Evolutionary conservation across 352 stramenopile genomes (phyloP).

Genomic region (Phytophthora vignae): DNA sequence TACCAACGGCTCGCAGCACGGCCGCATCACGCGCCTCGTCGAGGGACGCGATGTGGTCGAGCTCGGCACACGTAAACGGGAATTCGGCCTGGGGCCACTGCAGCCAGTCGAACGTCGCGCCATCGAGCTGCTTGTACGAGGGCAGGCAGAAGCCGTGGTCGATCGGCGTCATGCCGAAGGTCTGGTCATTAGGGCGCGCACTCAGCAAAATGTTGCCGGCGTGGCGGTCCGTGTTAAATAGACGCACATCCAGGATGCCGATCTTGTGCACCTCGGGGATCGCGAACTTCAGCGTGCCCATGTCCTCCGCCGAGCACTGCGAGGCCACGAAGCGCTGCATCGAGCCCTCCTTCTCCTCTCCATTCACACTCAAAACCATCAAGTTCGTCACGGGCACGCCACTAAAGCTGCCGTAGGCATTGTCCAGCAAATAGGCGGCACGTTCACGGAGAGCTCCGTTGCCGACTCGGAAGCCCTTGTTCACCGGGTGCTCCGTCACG

Average conservation of each 20-base stretch:
- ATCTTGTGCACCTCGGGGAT: conserved; percentile 91
- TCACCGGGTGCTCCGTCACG: conserved; percentile 80
- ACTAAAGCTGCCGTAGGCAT: conserved; percentile 82
- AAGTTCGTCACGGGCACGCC: conserved; percentile 85
- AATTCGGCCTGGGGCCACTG: conserved; percentile 90
- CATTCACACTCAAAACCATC: conserved; percentile 68
- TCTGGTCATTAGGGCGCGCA: conserved; percentile 58
- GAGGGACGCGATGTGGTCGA: conserved; percentile 81
- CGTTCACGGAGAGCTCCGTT: conserved; percentile 87
- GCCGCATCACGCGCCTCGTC: conserved; percentile 63
- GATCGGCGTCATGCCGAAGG: conserved; percentile 88
- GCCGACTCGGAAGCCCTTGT: conserved; percentile 89
- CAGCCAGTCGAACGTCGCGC: conserved; percentile 89
- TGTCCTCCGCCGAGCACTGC: conserved; percentile 89
- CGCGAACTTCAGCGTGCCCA: conserved; percentile 87
- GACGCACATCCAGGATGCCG: conserved; percentile 86
- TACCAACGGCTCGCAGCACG: conserved; percentile 69
- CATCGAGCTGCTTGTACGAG: conserved; percentile 83
- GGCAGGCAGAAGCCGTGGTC: conserved; percentile 91
- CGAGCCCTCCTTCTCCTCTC: conserved; percentile 83
- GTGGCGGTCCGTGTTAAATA: conserved; percentile 92
- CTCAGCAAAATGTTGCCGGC: conserved; percentile 88
- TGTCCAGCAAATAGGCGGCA: conserved; percentile 85
- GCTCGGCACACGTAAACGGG: conserved; percentile 79
- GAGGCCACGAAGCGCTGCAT: conserved; percentile 87